phyloP scores from a whole-genome alignment of 768 basidiomycete species.

The Suillus cothurnatus region DNA sequence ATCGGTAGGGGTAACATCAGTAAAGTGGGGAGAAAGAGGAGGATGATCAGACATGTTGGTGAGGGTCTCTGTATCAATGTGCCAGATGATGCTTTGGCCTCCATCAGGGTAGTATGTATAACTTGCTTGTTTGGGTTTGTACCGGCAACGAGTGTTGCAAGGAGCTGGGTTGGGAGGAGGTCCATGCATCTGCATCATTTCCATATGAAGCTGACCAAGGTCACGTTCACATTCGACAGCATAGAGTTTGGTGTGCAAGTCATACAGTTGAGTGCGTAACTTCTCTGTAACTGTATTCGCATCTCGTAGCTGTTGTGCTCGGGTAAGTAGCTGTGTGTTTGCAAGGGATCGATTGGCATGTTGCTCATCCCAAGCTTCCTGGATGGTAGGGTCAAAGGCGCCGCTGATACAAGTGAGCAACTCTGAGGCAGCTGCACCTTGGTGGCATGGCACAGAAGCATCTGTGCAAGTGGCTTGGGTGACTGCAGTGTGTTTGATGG shows the following conservation, averaged over 20 bases:
- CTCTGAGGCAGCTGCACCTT: constrained; percentile 18
- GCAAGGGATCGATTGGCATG: constrained; percentile 23
- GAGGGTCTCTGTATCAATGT: background rate
- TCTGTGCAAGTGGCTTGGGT: constrained; percentile 5
- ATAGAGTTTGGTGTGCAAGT: background rate
- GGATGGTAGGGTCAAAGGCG: constrained; percentile 30
- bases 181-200: constrained; percentile 10
- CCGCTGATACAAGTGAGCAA: constrained; percentile 20
- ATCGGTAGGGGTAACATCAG: too few relatives aligned
- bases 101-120: background rate
- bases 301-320: constrained; percentile 31
- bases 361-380: constrained; percentile 25
- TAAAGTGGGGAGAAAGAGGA: background rate
- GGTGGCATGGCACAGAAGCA: constrained; percentile 12
- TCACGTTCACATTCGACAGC: constrained; percentile 17
- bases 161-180: background rate
- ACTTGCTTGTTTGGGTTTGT: background rate
- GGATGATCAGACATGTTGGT: background rate
- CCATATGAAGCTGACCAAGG: constrained; percentile 17
- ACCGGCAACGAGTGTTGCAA: background rate
- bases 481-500: constrained; percentile 3
- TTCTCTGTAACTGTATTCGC: constrained; percentile 20
- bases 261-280: constrained; percentile 20
- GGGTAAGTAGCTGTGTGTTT: constrained; percentile 25
- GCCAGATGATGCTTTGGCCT: background rate